Evolutionary conservation across 805 yeast genomes (phyloP).

Genomic region (Nakazawaea sp.): DNA sequence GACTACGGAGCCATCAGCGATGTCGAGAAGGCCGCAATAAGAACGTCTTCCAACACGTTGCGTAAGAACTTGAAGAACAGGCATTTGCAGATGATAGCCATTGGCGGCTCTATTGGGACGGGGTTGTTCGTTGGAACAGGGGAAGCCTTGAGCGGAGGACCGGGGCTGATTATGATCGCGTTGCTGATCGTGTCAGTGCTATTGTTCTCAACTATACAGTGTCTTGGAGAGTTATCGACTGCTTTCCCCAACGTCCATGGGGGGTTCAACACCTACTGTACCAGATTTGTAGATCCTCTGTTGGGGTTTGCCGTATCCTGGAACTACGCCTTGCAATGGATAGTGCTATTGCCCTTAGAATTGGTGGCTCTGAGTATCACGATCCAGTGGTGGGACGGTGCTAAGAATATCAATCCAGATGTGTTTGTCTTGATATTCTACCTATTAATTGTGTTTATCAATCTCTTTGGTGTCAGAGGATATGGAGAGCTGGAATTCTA

Average conservation of each 20-base stretch:
- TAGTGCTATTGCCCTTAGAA: conserved; percentile 44
- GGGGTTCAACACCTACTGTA: conserved; percentile 53
- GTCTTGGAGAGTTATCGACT: conserved; percentile 53
- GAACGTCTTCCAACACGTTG: background rate
- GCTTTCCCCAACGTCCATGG: conserved; percentile 55
- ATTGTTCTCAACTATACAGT: conserved; percentile 53
- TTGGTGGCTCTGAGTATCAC: conserved; percentile 49
- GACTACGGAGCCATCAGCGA: background rate
- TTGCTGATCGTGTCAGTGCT: conserved; percentile 47
- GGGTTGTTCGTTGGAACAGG: conserved; percentile 67
- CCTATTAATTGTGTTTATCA: conserved; percentile 36
- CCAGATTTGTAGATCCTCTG: conserved; percentile 51
- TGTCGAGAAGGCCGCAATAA: conserved; percentile 1
- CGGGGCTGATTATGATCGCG: conserved; percentile 54
- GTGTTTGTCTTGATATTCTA: conserved; percentile 47
- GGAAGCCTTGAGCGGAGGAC: conserved; percentile 53
- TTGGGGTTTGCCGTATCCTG: conserved; percentile 60
- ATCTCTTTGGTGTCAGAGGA: conserved; percentile 46
- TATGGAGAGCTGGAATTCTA: conserved; percentile 50
- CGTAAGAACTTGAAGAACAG: conserved; percentile 19
- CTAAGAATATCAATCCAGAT: conserved; percentile 28
- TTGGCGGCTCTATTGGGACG: conserved; percentile 64
- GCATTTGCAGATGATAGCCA: conserved; percentile 60
- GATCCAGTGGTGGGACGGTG: conserved; percentile 40
- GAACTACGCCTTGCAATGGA: conserved; percentile 48